Base-by-base conservation (phyloP, 1,284 basidiomycete species). In the Boletellus deceptivus region DNA sequence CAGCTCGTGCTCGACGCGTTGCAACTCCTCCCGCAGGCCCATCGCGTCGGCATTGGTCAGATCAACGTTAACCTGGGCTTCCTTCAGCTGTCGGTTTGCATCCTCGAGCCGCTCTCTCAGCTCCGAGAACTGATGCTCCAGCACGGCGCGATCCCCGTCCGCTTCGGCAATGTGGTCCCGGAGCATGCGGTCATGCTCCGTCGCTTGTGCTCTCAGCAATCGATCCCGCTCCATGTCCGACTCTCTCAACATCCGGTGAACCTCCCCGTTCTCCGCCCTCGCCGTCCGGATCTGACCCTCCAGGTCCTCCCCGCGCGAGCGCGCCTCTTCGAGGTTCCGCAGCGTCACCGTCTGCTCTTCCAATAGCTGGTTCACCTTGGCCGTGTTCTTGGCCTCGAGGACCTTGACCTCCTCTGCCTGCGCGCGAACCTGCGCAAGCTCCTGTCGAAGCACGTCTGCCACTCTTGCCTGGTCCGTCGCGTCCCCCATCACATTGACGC, bases 151-250 rank as follows among this genome's bases (percentile, higher is more conserved):
- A 69, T 95, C 92, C 0, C 91, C 92, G 61, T 95, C 91, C 7
- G 93, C 90, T 66, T 96, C 93, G 2, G 90, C 90, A 41, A 90
- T 86, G 61, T 92, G 89, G 67, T 95, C 92, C 1, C 91, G 80
- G 64, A 97, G 82, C 45, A 86, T 77, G 16, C 88, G 79, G 55
- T 95, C 92, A 59, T 93, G 89, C 64, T 93, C 91, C 6, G 77
- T 82, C 5, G 87, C 84, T 63, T 93, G 89, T 6, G 75, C 78
- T 46, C 77, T 80, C 48, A 93, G 72, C 17, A 92, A 73, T 18
- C 84, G 75, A 55, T 94, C 90, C 63, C 91, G 87, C 68, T 93
- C 88, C 50, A 71, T 71, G 44, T 80, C 78, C 1, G 86, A 81
- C 50, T 88, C 82, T 47, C 72, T 76, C 45, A 93, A 70, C 36